These are phyloP conservation scores for Protomyces lactucae-debilis DNA, from an alignment of 1,139 yeast genomes.

Conservation along the genomic window DNA sequence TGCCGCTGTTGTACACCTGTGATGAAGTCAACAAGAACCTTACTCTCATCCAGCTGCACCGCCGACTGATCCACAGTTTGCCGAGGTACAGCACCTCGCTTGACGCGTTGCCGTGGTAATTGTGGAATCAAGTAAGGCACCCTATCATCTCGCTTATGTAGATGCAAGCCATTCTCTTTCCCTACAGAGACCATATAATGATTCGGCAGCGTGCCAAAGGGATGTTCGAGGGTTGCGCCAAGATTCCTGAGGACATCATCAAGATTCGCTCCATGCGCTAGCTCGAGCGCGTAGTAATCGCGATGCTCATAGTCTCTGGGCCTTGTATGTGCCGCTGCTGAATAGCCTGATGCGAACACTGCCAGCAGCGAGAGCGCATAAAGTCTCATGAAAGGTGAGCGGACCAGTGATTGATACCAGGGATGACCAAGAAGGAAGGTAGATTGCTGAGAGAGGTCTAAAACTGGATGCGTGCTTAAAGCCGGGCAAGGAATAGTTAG, in stretches of 20 bases:
- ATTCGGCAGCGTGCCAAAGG: conserved; percentile 37
- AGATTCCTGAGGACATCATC: conserved; percentile 27
- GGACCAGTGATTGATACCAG: too few species aligned
- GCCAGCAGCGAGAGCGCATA: not conserved
- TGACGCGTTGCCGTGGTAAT: conserved; percentile 2
- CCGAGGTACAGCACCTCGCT: conserved; percentile 3
- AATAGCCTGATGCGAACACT: not conserved
- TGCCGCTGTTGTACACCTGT: conserved; percentile 45
- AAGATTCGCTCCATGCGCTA: conserved; percentile 1
- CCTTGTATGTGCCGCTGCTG: not conserved
- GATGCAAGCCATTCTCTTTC: not conserved
- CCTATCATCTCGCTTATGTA: not conserved
- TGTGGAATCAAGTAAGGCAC: conserved; percentile 11
- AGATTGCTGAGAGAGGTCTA: too few species aligned
- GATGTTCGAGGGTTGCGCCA: conserved; percentile 39
- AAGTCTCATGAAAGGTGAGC: not conserved
- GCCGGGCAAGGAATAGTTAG: too few species aligned
- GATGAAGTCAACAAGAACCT: conserved; percentile 33
- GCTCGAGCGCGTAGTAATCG: conserved; percentile 21
- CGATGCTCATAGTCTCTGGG: conserved; percentile 15
- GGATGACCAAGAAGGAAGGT: too few species aligned
- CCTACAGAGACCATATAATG: conserved; percentile 39
- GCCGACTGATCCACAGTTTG: conserved; percentile 28
- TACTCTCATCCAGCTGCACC: conserved; percentile 28
- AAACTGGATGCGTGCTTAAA: too few species aligned